Percentiles rank a stretch among this genome's conserved stretches.
These are phyloP conservation scores for Spirogloea muscicola DNA, from an alignment of 139 green algal genomes.

Conservation along the genomic window DNA sequence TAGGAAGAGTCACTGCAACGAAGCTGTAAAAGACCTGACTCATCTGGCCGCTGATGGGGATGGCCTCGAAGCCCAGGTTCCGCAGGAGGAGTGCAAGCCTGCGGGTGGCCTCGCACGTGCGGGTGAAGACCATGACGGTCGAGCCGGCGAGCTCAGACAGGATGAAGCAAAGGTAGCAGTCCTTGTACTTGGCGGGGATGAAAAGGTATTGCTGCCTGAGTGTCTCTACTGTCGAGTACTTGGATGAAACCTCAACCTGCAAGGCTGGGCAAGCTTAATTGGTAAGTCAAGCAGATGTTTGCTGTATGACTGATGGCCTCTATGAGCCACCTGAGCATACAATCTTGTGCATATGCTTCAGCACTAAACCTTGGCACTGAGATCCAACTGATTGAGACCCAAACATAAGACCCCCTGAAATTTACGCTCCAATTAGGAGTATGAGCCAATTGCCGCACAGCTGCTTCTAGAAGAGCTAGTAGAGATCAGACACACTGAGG, in stretches of 20 bases:
- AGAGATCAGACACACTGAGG: too few species aligned
- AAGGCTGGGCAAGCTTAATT: neutral
- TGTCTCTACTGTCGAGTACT: slow-evolving; percentile 95
- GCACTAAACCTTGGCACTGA: too few species aligned
- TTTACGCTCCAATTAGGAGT: too few species aligned
- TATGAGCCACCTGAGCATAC: too few species aligned
- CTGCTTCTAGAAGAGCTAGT: too few species aligned
- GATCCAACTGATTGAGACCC: too few species aligned
- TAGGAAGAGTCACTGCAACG: too few species aligned
- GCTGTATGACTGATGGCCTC: too few species aligned
- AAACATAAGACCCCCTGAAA: too few species aligned
- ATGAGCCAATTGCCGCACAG: too few species aligned
- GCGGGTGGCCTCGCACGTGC: slow-evolving; percentile 90
- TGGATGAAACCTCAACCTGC: slow-evolving; percentile 83
- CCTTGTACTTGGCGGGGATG: slow-evolving; percentile 96
- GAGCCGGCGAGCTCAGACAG: slow-evolving; percentile 78
- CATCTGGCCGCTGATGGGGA: slow-evolving; percentile 99
- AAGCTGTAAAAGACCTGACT: too few species aligned
- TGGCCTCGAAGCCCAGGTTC: slow-evolving; percentile 87
- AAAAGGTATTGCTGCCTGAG: slow-evolving; percentile 98
- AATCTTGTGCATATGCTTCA: too few species aligned
- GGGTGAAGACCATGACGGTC: slow-evolving; percentile 85
- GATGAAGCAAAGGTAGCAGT: slow-evolving; percentile 86
- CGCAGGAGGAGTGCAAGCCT: slow-evolving; percentile 86
- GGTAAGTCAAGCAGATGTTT: neutral